Evolutionary conservation across 78 protist genomes (phyloP).

Genomic region (Monosiga brevicollis): DNA sequence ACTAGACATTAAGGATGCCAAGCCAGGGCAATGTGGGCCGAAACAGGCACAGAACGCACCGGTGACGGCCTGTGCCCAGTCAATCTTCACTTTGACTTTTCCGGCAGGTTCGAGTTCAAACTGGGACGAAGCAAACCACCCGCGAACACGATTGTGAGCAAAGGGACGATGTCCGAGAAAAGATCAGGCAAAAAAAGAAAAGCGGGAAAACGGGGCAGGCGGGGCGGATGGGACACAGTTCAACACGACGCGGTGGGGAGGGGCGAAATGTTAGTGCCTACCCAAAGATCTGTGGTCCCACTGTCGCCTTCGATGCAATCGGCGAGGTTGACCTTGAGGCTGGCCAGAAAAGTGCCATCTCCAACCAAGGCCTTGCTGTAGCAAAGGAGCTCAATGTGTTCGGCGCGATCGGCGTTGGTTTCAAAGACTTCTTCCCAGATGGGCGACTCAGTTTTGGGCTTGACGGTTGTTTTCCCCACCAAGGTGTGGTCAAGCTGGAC

Average conservation of each 20-base stretch:
- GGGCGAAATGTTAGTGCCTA: not conserved
- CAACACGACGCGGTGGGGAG: not conserved
- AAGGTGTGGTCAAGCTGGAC: not conserved
- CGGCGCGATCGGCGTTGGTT: not conserved
- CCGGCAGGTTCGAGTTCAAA: not conserved
- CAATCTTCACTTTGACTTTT: not conserved
- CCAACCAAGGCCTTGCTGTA: not conserved
- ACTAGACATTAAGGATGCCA: not conserved
- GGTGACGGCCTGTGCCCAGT: not conserved
- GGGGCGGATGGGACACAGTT: not conserved
- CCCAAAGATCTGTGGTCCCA: not conserved
- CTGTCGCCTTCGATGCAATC: not conserved
- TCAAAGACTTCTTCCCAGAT: not conserved
- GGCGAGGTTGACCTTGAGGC: not conserved
- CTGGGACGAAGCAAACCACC: not conserved
- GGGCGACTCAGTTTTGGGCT: not conserved
- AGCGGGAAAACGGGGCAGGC: not conserved
- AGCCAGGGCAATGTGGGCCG: no score
- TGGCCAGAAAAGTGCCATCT: not conserved
- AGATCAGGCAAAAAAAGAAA: not conserved
- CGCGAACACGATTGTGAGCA: not conserved
- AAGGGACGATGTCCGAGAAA: not conserved
- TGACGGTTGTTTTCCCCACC: not conserved
- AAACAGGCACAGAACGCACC: no score
- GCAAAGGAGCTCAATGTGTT: not conserved